Evolutionary conservation across 805 yeast species (phyloP), one percentile per base, ranked within the genome.

Genomic region (Candida maesae): DNA sequence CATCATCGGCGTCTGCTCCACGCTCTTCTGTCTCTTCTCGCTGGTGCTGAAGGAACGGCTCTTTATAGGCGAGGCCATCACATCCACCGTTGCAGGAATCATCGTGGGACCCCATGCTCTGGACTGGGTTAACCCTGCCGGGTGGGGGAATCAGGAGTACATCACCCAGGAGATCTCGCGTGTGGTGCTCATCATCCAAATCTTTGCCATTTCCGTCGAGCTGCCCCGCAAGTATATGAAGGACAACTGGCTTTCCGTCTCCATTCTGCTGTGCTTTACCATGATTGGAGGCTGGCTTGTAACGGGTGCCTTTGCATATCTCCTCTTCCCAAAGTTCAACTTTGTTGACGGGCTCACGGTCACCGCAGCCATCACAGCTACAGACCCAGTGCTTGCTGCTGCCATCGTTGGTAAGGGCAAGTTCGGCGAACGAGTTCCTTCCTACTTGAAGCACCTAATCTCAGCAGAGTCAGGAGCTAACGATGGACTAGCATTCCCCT

Each of bases 401-500:
- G 95, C 96, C 3, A 95, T 89, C 26, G 96, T 89, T 8, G 95
- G 96, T 58, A 89, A 84, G 53, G 95, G 95, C 50, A 85, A 86
- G 58, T 89, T 89, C 59, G 95, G 95, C 7, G 78, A 78, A 56
- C 74, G 95, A 38, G 95, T 89, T 14, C 95, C 96, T 1, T 95
- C 95, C 13, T 96, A 89, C 63, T 69, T 89, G 62, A 72, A 95
- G 51, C 84, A 88, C 55, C 63, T 89, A 31, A 67, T 89, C 18
- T 78, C 91, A 19, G 95, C 95, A 0, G 93, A 84, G 54, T 81
- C 90, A 0, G 93, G 90, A 5, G 84, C 95, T 58, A 89, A 89
- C 60, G 96, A 89, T 58, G 96, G 96, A 28, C 81, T 89, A 90
- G 96, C 96, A 0, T 88, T 85, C 58, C 96, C 96, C 0, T 89